phyloP scores from a whole-genome alignment of 179 eudicot genomes.

The Gypsophila paniculata region DNA sequence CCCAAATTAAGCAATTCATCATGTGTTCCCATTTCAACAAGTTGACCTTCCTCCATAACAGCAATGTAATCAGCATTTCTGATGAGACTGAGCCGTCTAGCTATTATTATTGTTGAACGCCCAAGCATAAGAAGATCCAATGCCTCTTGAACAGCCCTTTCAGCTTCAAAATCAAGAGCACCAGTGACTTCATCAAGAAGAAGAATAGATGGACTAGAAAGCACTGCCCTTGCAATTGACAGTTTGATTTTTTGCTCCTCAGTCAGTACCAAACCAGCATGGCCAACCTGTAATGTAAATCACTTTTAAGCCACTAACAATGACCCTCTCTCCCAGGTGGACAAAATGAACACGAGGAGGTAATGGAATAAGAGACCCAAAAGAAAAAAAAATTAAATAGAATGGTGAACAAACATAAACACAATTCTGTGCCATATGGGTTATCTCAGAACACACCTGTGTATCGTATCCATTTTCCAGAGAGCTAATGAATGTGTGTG shows the following conservation, averaged over 20 bases:
- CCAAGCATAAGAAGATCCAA: conserved; percentile 93
- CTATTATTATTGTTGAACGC: conserved; percentile 91
- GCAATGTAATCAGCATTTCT: conserved; percentile 96
- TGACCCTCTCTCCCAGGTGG: neutral
- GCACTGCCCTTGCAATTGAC: conserved; percentile 94
- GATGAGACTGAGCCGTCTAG: conserved; percentile 85
- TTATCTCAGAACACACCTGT: conserved; percentile 48
- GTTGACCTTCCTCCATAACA: conserved; percentile 99
- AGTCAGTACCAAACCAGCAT: conserved; percentile 77
- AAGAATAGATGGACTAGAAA: conserved; percentile 87
- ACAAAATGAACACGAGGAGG: neutral
- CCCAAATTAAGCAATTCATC: conserved; percentile 78
- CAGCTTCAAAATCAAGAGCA: conserved; percentile 99
- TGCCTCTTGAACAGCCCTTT: conserved; percentile 87
- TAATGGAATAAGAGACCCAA: neutral
- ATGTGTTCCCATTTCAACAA: conserved; percentile 98
- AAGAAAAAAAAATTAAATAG: neutral
- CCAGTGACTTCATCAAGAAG: conserved; percentile 99
- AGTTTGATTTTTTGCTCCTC: conserved; percentile 97
- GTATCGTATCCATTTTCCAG: conserved; percentile 89
- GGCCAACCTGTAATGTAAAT: conserved; percentile 61
- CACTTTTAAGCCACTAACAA: conserved; percentile 13
- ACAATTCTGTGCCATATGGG: conserved; percentile 4
- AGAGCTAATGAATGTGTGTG: conserved; percentile 90
- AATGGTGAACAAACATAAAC: neutral